phyloP scores from a whole-genome alignment of 2,329 filamentous ascomycete genomes.

The Hymenotorrendiella dingleyae region DNA sequence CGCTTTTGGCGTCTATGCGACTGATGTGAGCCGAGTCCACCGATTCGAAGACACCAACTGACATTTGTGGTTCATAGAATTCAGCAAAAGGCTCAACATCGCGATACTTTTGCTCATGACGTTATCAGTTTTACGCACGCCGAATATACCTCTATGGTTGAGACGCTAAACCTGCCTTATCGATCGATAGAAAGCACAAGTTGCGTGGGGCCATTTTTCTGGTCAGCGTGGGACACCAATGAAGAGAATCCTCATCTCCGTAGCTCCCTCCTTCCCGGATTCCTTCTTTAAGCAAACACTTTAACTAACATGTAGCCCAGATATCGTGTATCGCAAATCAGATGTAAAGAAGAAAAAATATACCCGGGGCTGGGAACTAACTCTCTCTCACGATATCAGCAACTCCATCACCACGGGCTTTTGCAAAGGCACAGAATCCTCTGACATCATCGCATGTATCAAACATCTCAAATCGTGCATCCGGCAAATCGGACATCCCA shows the following conservation, averaged over 20 bases:
- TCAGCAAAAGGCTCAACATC: conserved; percentile 41
- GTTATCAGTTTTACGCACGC: conserved; percentile 47
- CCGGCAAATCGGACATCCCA: conserved; percentile 47
- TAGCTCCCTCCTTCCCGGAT: conserved; percentile 31
- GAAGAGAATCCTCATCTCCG: conserved; percentile 51
- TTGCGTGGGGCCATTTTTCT: conserved; percentile 59
- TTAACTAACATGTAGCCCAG: conserved; percentile 30
- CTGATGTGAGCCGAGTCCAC: conserved; percentile 18
- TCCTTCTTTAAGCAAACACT: background rate
- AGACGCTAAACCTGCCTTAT: conserved; percentile 46
- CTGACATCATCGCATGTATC: conserved; percentile 46
- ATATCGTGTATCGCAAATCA: conserved; percentile 60
- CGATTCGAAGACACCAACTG: background rate
- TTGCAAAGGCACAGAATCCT: conserved; percentile 54
- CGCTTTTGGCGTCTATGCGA: conserved; percentile 6
- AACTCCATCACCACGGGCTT: conserved; percentile 53
- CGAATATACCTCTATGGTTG: conserved; percentile 51
- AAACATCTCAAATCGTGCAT: conserved; percentile 45
- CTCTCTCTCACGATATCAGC: conserved; percentile 52
- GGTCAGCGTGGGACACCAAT: conserved; percentile 49
- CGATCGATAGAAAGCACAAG: conserved; percentile 53
- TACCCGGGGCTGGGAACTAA: conserved; percentile 59
- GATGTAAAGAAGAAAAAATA: conserved; percentile 59
- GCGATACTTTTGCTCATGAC: conserved; percentile 52
- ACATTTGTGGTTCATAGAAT: conserved; percentile 9